phyloP scores from a whole-genome alignment of 1,284 basidiomycete species.

The Puccinia sorghi region DNA sequence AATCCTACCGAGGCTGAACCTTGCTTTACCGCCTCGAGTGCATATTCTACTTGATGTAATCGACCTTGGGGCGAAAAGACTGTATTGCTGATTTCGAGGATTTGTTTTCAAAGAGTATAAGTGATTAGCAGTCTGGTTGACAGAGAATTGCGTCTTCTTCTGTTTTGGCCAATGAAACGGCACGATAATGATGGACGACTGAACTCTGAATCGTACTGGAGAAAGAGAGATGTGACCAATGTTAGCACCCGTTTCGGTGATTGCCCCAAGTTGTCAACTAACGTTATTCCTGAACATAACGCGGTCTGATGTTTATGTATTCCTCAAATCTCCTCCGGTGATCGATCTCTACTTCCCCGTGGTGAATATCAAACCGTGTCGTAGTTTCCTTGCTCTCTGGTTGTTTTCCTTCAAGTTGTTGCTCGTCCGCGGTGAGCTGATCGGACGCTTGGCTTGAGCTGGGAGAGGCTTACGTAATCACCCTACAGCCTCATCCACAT shows the following conservation, averaged over 20 bases:
- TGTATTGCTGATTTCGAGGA: constrained; percentile 65
- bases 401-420: not conserved
- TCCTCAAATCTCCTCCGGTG: not conserved
- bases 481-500: not conserved
- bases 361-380: not conserved
- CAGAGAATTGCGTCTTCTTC: not conserved
- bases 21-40: constrained; percentile 98
- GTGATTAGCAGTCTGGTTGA: not conserved
- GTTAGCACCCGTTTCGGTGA: not conserved
- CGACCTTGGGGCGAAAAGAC: constrained; percentile 91
- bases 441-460: not conserved
- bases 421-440: not conserved
- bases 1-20: constrained; percentile 96
- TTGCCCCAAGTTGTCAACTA: not conserved
- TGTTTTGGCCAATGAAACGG: not conserved
- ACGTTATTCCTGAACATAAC: constrained; percentile 39
- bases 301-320: not conserved
- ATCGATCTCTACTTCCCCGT: not conserved
- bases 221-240: not conserved
- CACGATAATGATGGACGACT: not conserved
- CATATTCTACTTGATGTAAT: constrained; percentile 94
- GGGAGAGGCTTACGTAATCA: not conserved
- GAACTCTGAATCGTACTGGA: constrained; percentile 35
- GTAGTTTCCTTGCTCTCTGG: not conserved
- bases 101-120: not conserved